Conservation (phyloP, 2,329 filamentous ascomycete genomes). For the Magnaporthiopsis incrustans region DNA sequence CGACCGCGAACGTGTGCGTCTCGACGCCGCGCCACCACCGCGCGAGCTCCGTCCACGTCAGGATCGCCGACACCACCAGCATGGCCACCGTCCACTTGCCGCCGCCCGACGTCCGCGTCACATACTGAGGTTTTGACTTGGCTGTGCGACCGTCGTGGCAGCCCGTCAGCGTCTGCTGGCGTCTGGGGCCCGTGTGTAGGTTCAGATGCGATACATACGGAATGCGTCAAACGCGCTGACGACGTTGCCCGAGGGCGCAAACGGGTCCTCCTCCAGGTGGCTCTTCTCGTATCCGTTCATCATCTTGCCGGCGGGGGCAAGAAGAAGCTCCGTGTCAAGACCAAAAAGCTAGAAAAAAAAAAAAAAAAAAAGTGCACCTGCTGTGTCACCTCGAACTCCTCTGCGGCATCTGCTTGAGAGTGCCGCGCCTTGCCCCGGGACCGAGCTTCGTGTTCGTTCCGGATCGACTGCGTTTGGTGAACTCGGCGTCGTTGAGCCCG, state of each 20-base stretch:
- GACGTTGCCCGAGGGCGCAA: constrained; percentile 62
- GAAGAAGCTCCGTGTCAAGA: background rate
- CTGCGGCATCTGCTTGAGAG: background rate
- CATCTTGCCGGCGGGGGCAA: constrained; percentile 8
- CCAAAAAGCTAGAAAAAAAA: background rate
- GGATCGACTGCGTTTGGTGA: background rate
- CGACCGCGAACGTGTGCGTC: constrained; percentile 84
- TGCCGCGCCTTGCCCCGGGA: background rate
- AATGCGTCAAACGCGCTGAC: constrained; percentile 95
- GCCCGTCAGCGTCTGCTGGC: too few species aligned
- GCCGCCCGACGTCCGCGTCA: constrained; percentile 73
- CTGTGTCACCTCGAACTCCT: background rate
- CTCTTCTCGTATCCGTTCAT: constrained; percentile 75
- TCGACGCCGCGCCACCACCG: constrained; percentile 82
- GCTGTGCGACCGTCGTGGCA: constrained; percentile 40
- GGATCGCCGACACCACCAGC: constrained; percentile 62
- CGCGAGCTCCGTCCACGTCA: constrained; percentile 68
- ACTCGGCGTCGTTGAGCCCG: background rate
- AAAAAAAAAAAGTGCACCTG: background rate
- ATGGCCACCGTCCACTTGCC: constrained; percentile 91
- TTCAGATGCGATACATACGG: constrained; percentile 54
- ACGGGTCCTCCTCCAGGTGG: constrained; percentile 68
- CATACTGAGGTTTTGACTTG: constrained; percentile 92
- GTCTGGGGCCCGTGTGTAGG: background rate
- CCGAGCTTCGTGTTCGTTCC: background rate